A percentile compares a stretch with the other conserved stretches of the same genome.
phyloP scores from a whole-genome alignment of 2,329 filamentous ascomycete species.

The Claviceps cyperi region DNA sequence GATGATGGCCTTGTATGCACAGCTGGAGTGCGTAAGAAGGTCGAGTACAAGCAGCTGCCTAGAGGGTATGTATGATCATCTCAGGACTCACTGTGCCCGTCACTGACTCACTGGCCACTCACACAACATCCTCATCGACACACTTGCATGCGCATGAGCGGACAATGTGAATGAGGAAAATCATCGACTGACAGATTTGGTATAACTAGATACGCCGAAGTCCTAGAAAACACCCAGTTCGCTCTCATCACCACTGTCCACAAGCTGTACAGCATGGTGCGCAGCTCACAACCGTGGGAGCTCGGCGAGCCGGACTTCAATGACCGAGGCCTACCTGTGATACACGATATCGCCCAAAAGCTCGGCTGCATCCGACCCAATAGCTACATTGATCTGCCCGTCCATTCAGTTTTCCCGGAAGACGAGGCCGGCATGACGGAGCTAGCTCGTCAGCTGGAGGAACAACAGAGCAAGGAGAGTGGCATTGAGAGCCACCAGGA shows the following conservation, averaged over 20 bases:
- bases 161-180: too few relatives aligned
- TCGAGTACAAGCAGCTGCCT: conserved; percentile 53
- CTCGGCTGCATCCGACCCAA: conserved; percentile 50
- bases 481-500: conserved; percentile 17
- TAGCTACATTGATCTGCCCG: conserved; percentile 43
- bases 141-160: too few relatives aligned
- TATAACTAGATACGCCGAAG: conserved; percentile 41
- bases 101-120: too few relatives aligned
- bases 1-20: conserved; percentile 51
- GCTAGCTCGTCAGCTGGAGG: conserved; percentile 39
- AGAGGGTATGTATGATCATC: conserved; percentile 32
- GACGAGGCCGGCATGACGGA: conserved; percentile 43
- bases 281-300: conserved; percentile 42
- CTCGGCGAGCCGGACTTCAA: conserved; percentile 50
- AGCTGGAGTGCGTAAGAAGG: conserved; percentile 49
- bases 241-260: conserved; percentile 49
- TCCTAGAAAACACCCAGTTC: conserved; percentile 51
- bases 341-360: conserved; percentile 50
- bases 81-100: neutral
- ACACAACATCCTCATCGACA: too few relatives aligned
- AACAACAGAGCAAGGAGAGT: conserved; percentile 28
- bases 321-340: conserved; percentile 46
- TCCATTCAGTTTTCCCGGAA: conserved; percentile 45
- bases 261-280: conserved; percentile 51
- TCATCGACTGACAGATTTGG: neutral